phyloP scores from a whole-genome alignment of 345 rosid species.

The Bruguiera gymnorhiza region DNA sequence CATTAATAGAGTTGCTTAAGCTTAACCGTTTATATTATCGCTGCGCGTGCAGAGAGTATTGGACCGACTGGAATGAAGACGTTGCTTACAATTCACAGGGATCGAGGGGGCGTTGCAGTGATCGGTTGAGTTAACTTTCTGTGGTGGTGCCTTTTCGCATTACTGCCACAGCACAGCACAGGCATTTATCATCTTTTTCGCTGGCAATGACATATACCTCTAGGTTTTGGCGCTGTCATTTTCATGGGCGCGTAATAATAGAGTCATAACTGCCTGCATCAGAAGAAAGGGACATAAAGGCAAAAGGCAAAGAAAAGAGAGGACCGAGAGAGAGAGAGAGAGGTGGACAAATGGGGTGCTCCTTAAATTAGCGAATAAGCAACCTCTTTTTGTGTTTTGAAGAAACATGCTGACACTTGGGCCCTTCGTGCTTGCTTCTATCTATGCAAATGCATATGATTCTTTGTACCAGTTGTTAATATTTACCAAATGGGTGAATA shows the following conservation, averaged over 20 bases:
- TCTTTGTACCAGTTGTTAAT: too few relatives aligned
- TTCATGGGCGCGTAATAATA: slow-evolving; percentile 15
- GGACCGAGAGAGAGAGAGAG: too few relatives aligned
- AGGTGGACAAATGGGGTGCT: too few relatives aligned
- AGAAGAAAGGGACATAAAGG: slow-evolving; percentile 9
- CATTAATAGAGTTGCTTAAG: too few relatives aligned
- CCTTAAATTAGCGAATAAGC: too few relatives aligned
- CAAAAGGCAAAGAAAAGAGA: too few relatives aligned
- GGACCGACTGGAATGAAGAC: not conserved
- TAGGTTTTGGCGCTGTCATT: slow-evolving; percentile 30
- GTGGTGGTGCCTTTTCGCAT: slow-evolving; percentile 14
- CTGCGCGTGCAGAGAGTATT: not conserved
- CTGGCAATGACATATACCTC: slow-evolving; percentile 12
- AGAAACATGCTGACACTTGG: too few relatives aligned
- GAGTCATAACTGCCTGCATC: slow-evolving; percentile 14
- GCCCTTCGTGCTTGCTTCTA: too few relatives aligned
- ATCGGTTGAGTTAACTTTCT: slow-evolving; percentile 8
- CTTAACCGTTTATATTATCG: not conserved
- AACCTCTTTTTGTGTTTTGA: too few relatives aligned
- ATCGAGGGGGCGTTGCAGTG: not conserved
- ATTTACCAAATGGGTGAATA: too few relatives aligned
- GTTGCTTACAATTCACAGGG: too few relatives aligned
- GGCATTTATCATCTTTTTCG: slow-evolving; percentile 15
- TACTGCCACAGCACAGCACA: slow-evolving; percentile 1
- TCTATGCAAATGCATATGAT: too few relatives aligned